Evolutionary conservation across 495 filamentous ascomycete genomes (phyloP), one percentile per base, ranked within the genome.

Genomic region (Xylaria bambusicola): DNA sequence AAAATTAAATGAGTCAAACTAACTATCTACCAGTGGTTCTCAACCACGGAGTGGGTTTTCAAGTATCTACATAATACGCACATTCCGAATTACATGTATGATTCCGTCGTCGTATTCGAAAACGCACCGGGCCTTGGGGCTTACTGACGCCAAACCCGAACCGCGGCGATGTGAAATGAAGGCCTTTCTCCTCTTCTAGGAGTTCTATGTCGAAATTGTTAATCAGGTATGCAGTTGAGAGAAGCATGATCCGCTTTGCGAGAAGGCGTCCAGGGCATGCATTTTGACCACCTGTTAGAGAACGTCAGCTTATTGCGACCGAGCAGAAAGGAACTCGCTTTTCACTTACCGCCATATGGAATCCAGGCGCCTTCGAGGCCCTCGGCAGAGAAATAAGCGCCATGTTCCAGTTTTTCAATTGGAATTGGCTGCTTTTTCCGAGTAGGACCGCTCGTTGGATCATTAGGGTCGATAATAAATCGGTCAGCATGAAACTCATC

Each of bases 51-150:
- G 33, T 13, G 13, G 13, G 12, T 15, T 15, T 3, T 41, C 38
- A 41, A 41, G 38, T 41, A 41, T 41, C 38, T 41, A 41, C n/a
- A 41, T 41, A 41, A 41, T 41, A 41, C 6, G 38, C 38, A 41
- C 38, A 41, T 18, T 41, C 38, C 13, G 38, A 15, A 41, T 6
- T 41, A 15, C 38, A 41, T 41, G n/a, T 41, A 41, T 41, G 38
- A 41, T 33, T 33, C 10, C 29, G 5, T 33, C 29, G 29, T 10
- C 29, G 29, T 33, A 44, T 20, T 23, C 41, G 20, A 21, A 44
- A 44, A 6, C 3, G 41, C 41, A 44, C 41, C 6, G 41, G 41
- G 15, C 17, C 41, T 12, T 20, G 2, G 2, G 41, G 41, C 41
- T 21, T 44, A 3, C 17, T 44, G 12, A 44, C 41, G 4, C 41